These are phyloP conservation scores for Anthostomella pinea DNA, from an alignment of 2,329 filamentous ascomycete species.

Conservation along the genomic window DNA sequence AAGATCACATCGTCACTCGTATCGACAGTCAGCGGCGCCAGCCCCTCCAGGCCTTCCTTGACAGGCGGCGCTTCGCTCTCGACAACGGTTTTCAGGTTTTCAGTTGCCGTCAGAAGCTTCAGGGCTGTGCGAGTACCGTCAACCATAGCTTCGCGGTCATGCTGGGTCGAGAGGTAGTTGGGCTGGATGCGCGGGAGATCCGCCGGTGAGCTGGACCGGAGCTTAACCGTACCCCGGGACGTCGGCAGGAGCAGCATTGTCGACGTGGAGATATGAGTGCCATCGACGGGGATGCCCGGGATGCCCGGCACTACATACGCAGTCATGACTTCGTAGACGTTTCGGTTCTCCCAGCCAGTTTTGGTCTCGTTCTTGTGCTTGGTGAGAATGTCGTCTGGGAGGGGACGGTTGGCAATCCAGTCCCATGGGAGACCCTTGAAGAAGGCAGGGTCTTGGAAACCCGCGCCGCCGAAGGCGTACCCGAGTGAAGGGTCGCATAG, in stretches of 20 bases:
- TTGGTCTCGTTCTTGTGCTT: slow-evolving; percentile 13
- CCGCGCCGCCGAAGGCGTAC: slow-evolving; percentile 21
- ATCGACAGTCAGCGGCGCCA: slow-evolving; percentile 19
- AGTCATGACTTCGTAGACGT: slow-evolving; percentile 21
- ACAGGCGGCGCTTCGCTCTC: slow-evolving; percentile 21
- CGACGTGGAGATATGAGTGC: slow-evolving; percentile 22
- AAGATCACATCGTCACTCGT: slow-evolving; percentile 21
- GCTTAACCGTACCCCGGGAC: slow-evolving; percentile 17
- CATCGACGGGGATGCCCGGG: slow-evolving; percentile 20
- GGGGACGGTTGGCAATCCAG: slow-evolving; percentile 19
- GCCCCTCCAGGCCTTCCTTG: slow-evolving; percentile 13
- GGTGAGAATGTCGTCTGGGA: slow-evolving; percentile 14
- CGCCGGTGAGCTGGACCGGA: slow-evolving; percentile 12
- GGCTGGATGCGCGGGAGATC: slow-evolving; percentile 17
- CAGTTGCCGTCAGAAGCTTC: slow-evolving; percentile 13
- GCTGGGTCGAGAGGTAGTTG: slow-evolving; percentile 13
- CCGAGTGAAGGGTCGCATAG: slow-evolving; percentile 25
- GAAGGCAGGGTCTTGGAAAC: slow-evolving; percentile 19
- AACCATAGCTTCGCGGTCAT: slow-evolving; percentile 17
- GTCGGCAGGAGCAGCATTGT: slow-evolving; percentile 25
- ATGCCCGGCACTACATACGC: slow-evolving; percentile 19
- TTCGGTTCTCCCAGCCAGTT: slow-evolving; percentile 9
- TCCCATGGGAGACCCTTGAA: slow-evolving; percentile 24
- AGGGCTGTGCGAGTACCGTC: slow-evolving; percentile 17
- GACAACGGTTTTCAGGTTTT: slow-evolving; percentile 13